These are phyloP conservation scores for Taxawa tesnikishii DNA, from an alignment of 2,329 filamentous ascomycete species.

Conservation along the genomic window DNA sequence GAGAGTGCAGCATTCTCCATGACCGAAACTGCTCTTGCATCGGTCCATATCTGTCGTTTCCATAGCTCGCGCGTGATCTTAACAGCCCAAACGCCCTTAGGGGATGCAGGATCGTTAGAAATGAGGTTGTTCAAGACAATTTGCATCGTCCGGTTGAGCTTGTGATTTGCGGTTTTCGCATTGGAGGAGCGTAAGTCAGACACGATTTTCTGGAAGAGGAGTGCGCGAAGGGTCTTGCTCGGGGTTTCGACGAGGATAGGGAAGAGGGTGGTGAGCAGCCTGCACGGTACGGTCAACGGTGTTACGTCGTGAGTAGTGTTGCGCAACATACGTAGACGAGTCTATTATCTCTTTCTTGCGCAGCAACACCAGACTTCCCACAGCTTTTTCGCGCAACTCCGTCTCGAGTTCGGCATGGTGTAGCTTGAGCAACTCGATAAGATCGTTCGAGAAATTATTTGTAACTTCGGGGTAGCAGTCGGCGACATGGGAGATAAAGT, in stretches of 20 bases:
- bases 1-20: slow-evolving; percentile 90
- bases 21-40: slow-evolving; percentile 88
- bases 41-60: slow-evolving; percentile 93
- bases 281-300: slow-evolving; percentile 8
- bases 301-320: slow-evolving; percentile 7
- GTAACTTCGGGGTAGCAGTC: slow-evolving; percentile 85
- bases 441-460: slow-evolving; percentile 61
- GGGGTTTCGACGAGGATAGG: slow-evolving; percentile 85
- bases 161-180: slow-evolving; percentile 77
- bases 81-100: slow-evolving; percentile 88
- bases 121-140: slow-evolving; percentile 87
- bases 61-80: slow-evolving; percentile 92
- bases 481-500: slow-evolving; percentile 85
- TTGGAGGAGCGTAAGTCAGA: slow-evolving; percentile 84
- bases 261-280: slow-evolving; percentile 80
- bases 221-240: slow-evolving; percentile 73
- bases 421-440: slow-evolving; percentile 66
- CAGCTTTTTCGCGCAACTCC: slow-evolving; percentile 86
- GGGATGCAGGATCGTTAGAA: slow-evolving; percentile 69
- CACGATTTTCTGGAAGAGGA: slow-evolving; percentile 84
- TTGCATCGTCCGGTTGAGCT: slow-evolving; percentile 84
- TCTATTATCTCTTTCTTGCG: slow-evolving; percentile 87
- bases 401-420: slow-evolving; percentile 75
- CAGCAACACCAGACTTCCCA: slow-evolving; percentile 76
- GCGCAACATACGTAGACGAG: slow-evolving; percentile 46